These are phyloP conservation scores for Rhizopus delemar DNA, from an alignment of 371 early-diverging fungal genomes.

Conservation along the genomic window DNA sequence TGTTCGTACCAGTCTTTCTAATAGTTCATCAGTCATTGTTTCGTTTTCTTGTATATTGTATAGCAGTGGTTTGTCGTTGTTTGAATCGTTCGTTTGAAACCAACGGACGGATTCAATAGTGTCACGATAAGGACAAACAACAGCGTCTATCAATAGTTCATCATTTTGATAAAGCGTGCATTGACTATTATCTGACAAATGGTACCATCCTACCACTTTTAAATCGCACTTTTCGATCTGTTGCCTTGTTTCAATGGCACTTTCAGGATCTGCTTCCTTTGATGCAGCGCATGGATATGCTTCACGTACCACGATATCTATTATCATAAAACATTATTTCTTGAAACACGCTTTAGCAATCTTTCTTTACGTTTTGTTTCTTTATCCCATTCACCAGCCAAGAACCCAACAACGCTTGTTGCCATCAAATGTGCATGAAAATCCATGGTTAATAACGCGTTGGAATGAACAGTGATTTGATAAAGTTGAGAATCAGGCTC, in stretches of 20 bases:
- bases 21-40: constrained; percentile 47
- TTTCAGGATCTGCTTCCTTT: constrained; percentile 76
- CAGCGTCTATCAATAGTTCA: constrained; percentile 87
- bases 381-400: constrained; percentile 78
- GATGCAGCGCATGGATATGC: constrained; percentile 73
- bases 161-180: constrained; percentile 56
- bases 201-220: constrained; percentile 90
- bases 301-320: constrained; percentile 58
- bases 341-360: not conserved
- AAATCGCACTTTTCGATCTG: constrained; percentile 69
- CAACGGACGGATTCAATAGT: constrained; percentile 78
- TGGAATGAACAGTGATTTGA: constrained; percentile 67
- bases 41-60: constrained; percentile 60
- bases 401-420: constrained; percentile 83
- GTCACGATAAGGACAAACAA: constrained; percentile 81
- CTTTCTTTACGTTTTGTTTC: constrained; percentile 39
- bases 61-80: constrained; percentile 48
- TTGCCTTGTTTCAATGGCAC: constrained; percentile 74
- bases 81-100: constrained; percentile 65
- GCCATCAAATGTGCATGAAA: constrained; percentile 86
- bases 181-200: constrained; percentile 65
- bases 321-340: not conserved
- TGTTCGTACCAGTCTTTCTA: constrained; percentile 51
- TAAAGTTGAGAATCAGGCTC: constrained; percentile 76
- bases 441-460: constrained; percentile 81